Percentiles rank a stretch among this genome's conserved stretches.
These are phyloP conservation scores for Pseudogymnoascus verrucosus DNA, from an alignment of 2,329 filamentous ascomycete genomes.

Conservation along the genomic window DNA sequence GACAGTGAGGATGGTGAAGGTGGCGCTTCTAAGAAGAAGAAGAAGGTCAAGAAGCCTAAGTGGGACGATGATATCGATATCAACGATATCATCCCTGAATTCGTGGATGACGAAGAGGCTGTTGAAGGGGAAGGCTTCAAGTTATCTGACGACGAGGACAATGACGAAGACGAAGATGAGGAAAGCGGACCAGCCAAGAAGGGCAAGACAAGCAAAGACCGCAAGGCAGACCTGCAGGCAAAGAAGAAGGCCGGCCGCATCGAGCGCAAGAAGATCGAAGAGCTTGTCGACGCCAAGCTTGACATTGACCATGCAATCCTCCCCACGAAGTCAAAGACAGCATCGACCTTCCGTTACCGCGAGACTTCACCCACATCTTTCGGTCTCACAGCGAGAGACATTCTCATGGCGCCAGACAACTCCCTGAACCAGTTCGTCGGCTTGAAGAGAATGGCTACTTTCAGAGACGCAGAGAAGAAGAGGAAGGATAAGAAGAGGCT, in stretches of 20 bases:
- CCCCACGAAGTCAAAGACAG: constrained; percentile 43
- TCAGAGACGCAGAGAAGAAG: constrained; percentile 85
- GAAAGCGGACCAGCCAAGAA: constrained; percentile 41
- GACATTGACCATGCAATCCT: constrained; percentile 61
- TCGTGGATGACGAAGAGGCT: constrained; percentile 54
- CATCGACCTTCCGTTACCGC: constrained; percentile 73
- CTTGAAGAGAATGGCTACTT: constrained; percentile 88
- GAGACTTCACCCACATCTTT: constrained; percentile 87
- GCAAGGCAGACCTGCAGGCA: constrained; percentile 49
- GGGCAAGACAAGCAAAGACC: constrained; percentile 52
- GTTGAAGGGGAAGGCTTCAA: constrained; percentile 40
- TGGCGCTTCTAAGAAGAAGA: constrained; percentile 36
- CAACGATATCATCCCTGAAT: constrained; percentile 81
- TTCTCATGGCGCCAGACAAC: constrained; percentile 78
- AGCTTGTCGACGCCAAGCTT: constrained; percentile 74
- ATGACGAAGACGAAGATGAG: constrained; percentile 34
- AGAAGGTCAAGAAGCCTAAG: constrained; percentile 70
- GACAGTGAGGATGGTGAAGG: constrained; percentile 45
- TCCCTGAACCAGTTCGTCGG: constrained; percentile 86
- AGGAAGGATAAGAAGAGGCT: constrained; percentile 77
- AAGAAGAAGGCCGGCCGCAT: constrained; percentile 66
- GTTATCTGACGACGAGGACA: constrained; percentile 37
- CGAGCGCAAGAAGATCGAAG: constrained; percentile 76
- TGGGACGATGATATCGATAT: constrained; percentile 99
- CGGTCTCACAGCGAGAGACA: constrained; percentile 82